Base-by-base conservation (phyloP, 2,329 filamentous ascomycete genomes). In the Fusarium irregulare region DNA sequence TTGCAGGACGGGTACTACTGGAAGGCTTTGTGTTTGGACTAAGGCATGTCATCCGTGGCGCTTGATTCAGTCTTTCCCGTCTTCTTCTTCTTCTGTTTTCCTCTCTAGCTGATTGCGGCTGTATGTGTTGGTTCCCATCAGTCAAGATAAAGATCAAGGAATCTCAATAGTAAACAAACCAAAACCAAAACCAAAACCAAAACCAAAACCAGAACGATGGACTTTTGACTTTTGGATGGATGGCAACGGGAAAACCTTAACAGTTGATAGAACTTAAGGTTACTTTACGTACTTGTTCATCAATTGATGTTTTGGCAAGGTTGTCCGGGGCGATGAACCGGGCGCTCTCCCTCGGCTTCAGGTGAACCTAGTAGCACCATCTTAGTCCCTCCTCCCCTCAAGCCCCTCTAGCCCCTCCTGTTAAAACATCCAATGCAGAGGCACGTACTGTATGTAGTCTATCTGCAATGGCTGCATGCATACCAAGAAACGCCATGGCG, bases 261-360 rank as follows among this genome's bases (percentile, higher is more conserved):
- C n/a, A 34, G 23, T 32, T 20, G 34, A n/a, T 20, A 27, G 21
- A 34, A 34, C 18, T 30, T 28, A 34, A 56, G 32, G 44, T 56
- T 50, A 37, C 32, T 30, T 30, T 30, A 14, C 28, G 7, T 30
- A 28, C 54, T 44, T 49, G 14, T 48, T 46, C 44, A 40, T 46
- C 44, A 40, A 53, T 54, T 27, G 34, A 32, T 50, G 20, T 21
- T 51, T 63, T 16, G 32, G 25, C 37, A 30, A 37, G 49, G 53
- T 68, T 68, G 64, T 68, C 53, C 28, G 51, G 65, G 65, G 65
- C 64, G 50, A 63, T 63, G 56, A 47, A 51, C 34, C 34, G 34
- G 34, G 34, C 34, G 34, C 34, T 64, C 41, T 44, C 27, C 25
- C 37, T 23, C 37, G 27, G 30, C 25, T 14, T 48, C 23, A 56